Base-by-base conservation (phyloP, 805 yeast species). In the Lipomyces kockii region DNA sequence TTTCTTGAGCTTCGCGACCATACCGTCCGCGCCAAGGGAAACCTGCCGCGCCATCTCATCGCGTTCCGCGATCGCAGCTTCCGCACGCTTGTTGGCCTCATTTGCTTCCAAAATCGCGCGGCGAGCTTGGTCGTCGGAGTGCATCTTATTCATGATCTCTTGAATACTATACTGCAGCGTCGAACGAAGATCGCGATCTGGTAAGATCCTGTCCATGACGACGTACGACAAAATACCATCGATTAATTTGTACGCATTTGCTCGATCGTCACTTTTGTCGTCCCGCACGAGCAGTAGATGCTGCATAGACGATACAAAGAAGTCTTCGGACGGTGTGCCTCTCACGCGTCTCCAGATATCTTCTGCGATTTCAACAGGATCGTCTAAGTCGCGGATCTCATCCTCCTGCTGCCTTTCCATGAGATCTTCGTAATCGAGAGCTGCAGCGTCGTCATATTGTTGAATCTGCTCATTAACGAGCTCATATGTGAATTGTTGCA, bases 111-210 rank as follows among this genome's bases (percentile, higher is more conserved):
- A 76, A 63, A 81, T 83, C 68, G 97, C 96, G 67, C 89, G 83
- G 62, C 87, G 82, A 12, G 97, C 97, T 78, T 89, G 88, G 63
- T 91, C 97, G 76, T 94, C 97, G 0, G 97, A 90, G 72, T 88
- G 87, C 74, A 93, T 82, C 34, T 90, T 84, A 55, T 91, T 87
- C 66, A 86, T 82, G 58, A 94, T 80, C 64, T 68, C 71, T 11
- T 67, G 67, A 3, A 68, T 65, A 4, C 65, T 37, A 53, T 25
- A 68, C 53, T 67, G 71, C 22, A 68, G 60, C 11, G 70, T 59
- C 25, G 71, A 66, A 83, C 83, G 63, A 12, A 71, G 58, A 29
- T 66, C 67, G 12, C 63, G 49, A 60, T 78, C 78, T 1, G 80
- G 79, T 64, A 73, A 66, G 74, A 78, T 79, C 12, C 84, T 77